These are phyloP conservation scores for Saturnispora kantuleensis DNA, from an alignment of 805 yeast genomes.

Conservation along the genomic window DNA sequence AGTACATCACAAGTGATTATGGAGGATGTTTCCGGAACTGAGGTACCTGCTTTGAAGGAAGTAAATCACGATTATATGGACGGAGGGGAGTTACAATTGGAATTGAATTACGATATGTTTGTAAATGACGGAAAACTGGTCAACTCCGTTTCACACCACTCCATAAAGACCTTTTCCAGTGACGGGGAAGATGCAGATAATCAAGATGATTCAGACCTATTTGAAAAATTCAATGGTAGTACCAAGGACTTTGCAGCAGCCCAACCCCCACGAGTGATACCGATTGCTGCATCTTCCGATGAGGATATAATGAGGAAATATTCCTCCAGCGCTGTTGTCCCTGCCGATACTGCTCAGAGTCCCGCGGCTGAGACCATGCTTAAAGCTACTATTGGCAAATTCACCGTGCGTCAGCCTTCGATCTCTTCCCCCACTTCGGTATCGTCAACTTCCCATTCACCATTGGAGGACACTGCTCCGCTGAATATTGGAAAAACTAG, in stretches of 20 bases:
- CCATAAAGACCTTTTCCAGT: constrained; percentile 13
- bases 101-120: not conserved
- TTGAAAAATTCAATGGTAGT: constrained; percentile 12
- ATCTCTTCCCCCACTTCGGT: not conserved
- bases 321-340: not conserved
- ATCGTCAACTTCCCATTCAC: not conserved
- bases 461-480: not conserved
- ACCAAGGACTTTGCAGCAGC: constrained; percentile 10
- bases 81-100: not conserved
- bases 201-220: constrained; percentile 8
- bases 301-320: not conserved
- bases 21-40: not conserved
- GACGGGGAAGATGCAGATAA: constrained; percentile 4
- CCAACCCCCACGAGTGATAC: not conserved
- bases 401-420: constrained; percentile 1
- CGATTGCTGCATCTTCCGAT: no score
- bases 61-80: no score
- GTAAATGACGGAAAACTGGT: not conserved
- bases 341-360: not conserved
- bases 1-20: constrained; percentile 1
- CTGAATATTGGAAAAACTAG: not conserved
- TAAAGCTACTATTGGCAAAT: not conserved
- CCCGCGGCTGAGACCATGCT: not conserved
- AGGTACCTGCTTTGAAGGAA: no score
- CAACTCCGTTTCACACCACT: not conserved